phyloP scores from a whole-genome alignment of 1,284 basidiomycete species.

The Cutaneotrichosporon mucoides region DNA sequence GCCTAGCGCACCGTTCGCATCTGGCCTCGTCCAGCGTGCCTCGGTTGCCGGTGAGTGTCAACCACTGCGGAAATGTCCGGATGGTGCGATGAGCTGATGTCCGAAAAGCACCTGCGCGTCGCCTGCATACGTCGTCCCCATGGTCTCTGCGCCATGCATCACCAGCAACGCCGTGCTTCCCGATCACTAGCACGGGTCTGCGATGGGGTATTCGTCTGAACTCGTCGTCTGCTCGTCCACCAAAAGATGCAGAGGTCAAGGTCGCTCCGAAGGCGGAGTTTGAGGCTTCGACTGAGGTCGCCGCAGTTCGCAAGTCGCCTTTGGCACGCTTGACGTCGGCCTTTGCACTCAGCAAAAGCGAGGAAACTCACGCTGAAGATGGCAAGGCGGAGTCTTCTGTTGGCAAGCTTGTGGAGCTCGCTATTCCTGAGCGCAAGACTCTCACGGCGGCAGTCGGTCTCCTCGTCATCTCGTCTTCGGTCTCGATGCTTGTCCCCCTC shows the following conservation, averaged over 20 bases:
- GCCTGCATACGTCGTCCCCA: no score
- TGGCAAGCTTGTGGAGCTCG: conserved; percentile 68
- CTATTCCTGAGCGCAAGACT: conserved; percentile 70
- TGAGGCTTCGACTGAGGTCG: neutral
- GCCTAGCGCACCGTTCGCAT: neutral
- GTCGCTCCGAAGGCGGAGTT: neutral
- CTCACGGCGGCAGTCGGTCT: conserved; percentile 65
- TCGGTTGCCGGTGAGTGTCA: no score
- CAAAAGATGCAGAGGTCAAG: neutral
- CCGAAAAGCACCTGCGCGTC: no score
- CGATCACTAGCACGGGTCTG: no score
- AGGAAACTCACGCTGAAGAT: neutral
- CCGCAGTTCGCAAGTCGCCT: neutral
- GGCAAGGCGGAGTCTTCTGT: conserved; percentile 42
- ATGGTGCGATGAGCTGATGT: no score
- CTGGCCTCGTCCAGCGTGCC: no score
- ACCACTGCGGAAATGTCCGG: no score
- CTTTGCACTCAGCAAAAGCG: conserved; percentile 5
- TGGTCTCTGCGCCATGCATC: neutral
- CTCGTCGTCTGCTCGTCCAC: no score
- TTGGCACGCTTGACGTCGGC: neutral
- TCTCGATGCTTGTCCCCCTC: conserved; percentile 86
- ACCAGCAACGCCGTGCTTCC: neutral
- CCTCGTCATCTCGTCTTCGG: conserved; percentile 51
- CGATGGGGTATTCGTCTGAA: no score